These are phyloP conservation scores for Coemansia sp. DNA, from an alignment of 192 early-diverging fungal species.

Conservation along the genomic window DNA sequence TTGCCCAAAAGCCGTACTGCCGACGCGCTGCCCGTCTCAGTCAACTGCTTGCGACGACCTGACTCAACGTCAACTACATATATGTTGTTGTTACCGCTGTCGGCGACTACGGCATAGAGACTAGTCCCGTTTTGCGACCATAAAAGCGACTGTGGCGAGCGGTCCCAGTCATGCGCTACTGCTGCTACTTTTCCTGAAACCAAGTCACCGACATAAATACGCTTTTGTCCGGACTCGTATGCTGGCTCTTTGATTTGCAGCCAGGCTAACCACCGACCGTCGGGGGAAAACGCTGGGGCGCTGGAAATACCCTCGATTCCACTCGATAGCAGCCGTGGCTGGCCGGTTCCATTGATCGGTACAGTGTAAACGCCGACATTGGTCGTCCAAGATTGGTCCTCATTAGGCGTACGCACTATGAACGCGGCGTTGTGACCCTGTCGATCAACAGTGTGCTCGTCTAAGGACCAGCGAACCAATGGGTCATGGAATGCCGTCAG, in stretches of 20 bases:
- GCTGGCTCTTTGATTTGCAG: slow-evolving; percentile 76
- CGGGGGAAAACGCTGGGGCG: slow-evolving; percentile 65
- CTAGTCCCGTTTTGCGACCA: slow-evolving; percentile 64
- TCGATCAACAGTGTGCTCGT: slow-evolving; percentile 63
- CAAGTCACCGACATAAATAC: slow-evolving; percentile 61
- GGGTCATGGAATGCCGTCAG: slow-evolving; percentile 30
- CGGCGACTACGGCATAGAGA: slow-evolving; percentile 66
- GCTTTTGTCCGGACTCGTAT: slow-evolving; percentile 78
- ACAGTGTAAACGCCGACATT: slow-evolving; percentile 65
- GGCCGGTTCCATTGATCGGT: not conserved
- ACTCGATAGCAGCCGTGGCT: slow-evolving; percentile 50
- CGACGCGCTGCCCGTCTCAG: slow-evolving; percentile 13
- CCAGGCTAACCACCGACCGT: slow-evolving; percentile 72
- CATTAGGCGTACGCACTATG: slow-evolving; percentile 61
- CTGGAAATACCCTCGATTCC: slow-evolving; percentile 62
- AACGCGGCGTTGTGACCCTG: slow-evolving; percentile 69
- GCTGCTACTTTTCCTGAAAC: not conserved
- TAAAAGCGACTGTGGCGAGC: slow-evolving; percentile 60
- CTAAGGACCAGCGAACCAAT: slow-evolving; percentile 48
- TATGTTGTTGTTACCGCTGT: slow-evolving; percentile 63
- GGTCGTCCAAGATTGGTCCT: slow-evolving; percentile 67
- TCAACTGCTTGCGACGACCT: slow-evolving; percentile 42
- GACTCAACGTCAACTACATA: slow-evolving; percentile 40
- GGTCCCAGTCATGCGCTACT: slow-evolving; percentile 58
- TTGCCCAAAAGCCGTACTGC: slow-evolving; percentile 11